These are phyloP conservation scores for Davidsoniella virescens DNA, from an alignment of 2,329 filamentous ascomycete genomes.

Conservation along the genomic window DNA sequence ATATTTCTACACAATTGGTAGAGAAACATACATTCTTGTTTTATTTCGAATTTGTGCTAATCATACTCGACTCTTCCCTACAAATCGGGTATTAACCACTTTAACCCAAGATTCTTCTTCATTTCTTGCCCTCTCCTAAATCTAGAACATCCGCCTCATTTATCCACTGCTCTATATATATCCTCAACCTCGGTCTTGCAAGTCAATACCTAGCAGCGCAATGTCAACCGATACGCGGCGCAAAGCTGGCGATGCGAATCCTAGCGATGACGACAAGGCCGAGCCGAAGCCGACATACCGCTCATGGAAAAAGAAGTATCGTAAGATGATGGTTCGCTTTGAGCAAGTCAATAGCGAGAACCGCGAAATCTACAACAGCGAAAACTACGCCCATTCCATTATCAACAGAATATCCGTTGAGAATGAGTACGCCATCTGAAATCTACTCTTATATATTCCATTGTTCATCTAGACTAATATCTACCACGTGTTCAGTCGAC, in stretches of 20 bases:
- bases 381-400: slow-evolving; percentile 64
- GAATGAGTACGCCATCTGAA: slow-evolving; percentile 56
- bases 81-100: background rate
- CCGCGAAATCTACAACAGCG: slow-evolving; percentile 66
- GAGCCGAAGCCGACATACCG: slow-evolving; percentile 41
- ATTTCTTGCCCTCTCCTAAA: background rate
- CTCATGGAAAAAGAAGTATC: slow-evolving; percentile 84
- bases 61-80: background rate
- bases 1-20: background rate
- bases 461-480: slow-evolving; percentile 13
- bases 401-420: slow-evolving; percentile 75
- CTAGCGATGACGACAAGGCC: slow-evolving; percentile 19
- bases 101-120: background rate
- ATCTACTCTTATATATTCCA: background rate
- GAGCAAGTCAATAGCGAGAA: slow-evolving; percentile 64
- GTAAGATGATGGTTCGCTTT: slow-evolving; percentile 70
- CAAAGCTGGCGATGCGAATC: slow-evolving; percentile 8
- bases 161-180: too few relatives aligned
- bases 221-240: slow-evolving; percentile 12
- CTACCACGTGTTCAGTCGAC: slow-evolving; percentile 40
- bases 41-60: background rate
- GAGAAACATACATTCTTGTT: background rate
- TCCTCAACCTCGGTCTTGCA: background rate
- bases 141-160: too few relatives aligned
- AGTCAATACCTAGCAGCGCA: background rate